These are phyloP conservation scores for Talaromyces sp. DNA, from an alignment of 2,329 filamentous ascomycete genomes.

Conservation along the genomic window DNA sequence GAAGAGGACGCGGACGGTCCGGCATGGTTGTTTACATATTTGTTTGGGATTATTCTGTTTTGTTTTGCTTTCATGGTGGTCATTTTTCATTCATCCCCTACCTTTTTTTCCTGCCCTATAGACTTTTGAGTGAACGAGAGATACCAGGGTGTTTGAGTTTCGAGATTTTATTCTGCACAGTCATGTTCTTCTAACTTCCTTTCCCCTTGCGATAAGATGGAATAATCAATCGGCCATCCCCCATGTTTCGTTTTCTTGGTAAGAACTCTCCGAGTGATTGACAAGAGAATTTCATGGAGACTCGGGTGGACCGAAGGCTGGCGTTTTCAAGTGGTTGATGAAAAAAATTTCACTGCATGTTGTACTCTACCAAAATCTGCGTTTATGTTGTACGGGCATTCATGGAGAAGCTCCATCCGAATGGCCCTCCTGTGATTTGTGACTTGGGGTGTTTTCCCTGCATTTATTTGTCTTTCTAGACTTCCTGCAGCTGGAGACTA, in stretches of 20 bases:
- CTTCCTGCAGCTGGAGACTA: too few relatives aligned
- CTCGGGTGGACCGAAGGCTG: not conserved
- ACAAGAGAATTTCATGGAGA: not conserved
- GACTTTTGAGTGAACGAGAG: constrained; percentile 33
- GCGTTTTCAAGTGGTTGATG: constrained; percentile 5
- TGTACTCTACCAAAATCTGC: constrained; percentile 10
- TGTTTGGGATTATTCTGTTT: constrained; percentile 1
- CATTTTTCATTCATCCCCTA: constrained; percentile 16
- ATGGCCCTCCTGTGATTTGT: not conserved
- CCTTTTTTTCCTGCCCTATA: constrained; percentile 25
- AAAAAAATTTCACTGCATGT: constrained; percentile 2
- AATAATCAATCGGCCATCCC: constrained; percentile 8
- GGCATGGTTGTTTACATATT: constrained; percentile 19
- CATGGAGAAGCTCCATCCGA: not conserved
- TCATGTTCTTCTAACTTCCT: constrained; percentile 3
- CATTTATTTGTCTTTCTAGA: not conserved
- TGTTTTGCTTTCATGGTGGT: constrained; percentile 15
- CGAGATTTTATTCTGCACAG: constrained; percentile 21
- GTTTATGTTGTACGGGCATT: not conserved
- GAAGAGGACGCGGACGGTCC: constrained; percentile 31
- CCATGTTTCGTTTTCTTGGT: not conserved
- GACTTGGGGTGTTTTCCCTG: not conserved
- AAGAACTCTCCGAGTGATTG: not conserved
- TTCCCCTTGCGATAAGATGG: not conserved
- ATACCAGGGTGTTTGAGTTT: constrained; percentile 32